These are phyloP conservation scores for Penicillium verrucosum DNA, from an alignment of 2,329 filamentous ascomycete genomes.

Conservation along the genomic window DNA sequence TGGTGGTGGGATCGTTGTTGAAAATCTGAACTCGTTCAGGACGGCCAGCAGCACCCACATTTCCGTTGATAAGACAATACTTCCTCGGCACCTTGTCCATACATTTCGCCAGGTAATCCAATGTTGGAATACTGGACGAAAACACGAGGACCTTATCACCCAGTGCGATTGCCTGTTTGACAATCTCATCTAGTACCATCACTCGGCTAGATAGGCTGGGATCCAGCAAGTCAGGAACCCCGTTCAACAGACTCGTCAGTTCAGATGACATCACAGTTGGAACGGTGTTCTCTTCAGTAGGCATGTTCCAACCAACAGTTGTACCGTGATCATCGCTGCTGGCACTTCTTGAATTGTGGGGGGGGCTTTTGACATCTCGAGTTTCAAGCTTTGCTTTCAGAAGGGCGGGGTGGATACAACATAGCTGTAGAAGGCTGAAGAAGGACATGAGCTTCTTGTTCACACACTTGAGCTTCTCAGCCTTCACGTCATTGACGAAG, in stretches of 20 bases:
- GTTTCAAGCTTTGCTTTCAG: constrained; percentile 49
- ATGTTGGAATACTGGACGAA: constrained; percentile 65
- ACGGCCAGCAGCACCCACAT: constrained; percentile 54
- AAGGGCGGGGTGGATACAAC: constrained; percentile 58
- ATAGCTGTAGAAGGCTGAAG: constrained; percentile 51
- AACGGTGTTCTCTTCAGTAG: constrained; percentile 5
- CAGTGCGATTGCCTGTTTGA: constrained; percentile 59
- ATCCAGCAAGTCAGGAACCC: constrained; percentile 39
- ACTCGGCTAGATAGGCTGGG: constrained; percentile 65
- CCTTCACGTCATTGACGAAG: constrained; percentile 30
- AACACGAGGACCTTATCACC: constrained; percentile 80
- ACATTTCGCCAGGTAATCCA: constrained; percentile 65
- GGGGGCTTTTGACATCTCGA: constrained; percentile 14
- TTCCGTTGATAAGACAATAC: constrained; percentile 66
- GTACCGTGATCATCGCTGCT: not conserved
- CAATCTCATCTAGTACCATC: constrained; percentile 63
- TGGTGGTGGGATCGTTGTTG: constrained; percentile 53
- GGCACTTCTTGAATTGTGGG: no score
- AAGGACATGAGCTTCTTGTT: constrained; percentile 49
- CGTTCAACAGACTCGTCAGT: constrained; percentile 30
- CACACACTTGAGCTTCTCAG: no score
- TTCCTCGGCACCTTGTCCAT: constrained; percentile 49
- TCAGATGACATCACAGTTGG: constrained; percentile 23
- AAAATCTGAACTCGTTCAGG: constrained; percentile 66
- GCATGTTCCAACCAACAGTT: no score